These are phyloP conservation scores for Ophiocordyceps sinensis DNA, from an alignment of 2,329 filamentous ascomycete genomes.

Conservation along the genomic window DNA sequence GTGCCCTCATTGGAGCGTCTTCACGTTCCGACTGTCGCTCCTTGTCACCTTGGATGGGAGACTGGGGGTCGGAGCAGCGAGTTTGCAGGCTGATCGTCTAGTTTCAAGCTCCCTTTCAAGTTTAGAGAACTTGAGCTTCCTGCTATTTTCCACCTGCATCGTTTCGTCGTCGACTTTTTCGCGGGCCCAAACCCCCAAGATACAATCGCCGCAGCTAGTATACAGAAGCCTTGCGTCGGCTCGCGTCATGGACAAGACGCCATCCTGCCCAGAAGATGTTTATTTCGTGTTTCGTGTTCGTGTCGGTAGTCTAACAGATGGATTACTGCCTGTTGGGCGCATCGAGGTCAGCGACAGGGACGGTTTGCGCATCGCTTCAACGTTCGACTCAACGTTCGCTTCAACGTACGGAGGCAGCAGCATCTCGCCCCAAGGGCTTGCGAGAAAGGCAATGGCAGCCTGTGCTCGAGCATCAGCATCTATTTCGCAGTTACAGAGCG, in stretches of 20 bases:
- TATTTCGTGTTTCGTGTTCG: not conserved
- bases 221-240: not conserved
- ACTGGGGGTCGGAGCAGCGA: too few species aligned
- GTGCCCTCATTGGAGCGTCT: too few species aligned
- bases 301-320: not conserved
- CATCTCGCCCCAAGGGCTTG: slow-evolving; percentile 52
- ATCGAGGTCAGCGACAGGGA: not conserved
- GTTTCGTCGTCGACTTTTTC: too few species aligned
- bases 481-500: not conserved
- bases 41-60: too few species aligned
- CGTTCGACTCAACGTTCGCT: slow-evolving; percentile 35
- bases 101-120: too few species aligned
- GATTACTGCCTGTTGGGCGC: slow-evolving; percentile 1
- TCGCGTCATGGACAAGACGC: not conserved
- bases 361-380: slow-evolving; percentile 1
- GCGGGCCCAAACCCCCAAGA: too few species aligned
- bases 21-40: too few species aligned
- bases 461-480: slow-evolving; percentile 3
- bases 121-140: too few species aligned
- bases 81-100: too few species aligned
- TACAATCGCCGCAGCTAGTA: too few species aligned
- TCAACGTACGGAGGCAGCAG: slow-evolving; percentile 47
- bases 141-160: too few species aligned
- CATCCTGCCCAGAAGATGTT: not conserved
- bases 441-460: slow-evolving; percentile 42